Evolutionary conservation across 1,284 basidiomycete species (phyloP).

Genomic region (Cerrena zonata): DNA sequence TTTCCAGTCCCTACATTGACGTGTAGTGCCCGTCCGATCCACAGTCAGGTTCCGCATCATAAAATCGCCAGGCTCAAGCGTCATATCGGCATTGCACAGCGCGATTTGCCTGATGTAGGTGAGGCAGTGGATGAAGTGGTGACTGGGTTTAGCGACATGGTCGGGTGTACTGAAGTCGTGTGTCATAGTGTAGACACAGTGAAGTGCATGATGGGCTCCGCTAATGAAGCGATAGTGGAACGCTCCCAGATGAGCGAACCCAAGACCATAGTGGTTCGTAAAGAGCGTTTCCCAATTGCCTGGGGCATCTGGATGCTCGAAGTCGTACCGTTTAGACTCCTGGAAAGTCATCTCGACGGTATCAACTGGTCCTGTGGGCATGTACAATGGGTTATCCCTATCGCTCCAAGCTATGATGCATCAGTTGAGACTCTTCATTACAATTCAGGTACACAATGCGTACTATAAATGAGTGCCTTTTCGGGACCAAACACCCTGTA

Average conservation of each 20-base stretch:
- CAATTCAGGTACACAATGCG: neutral
- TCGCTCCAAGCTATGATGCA: conserved; percentile 2
- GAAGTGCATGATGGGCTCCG: conserved; percentile 7
- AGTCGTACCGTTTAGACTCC: conserved; percentile 5
- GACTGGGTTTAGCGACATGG: conserved; percentile 12
- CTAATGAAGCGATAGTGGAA: conserved; percentile 8
- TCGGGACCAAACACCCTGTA: conserved; percentile 1
- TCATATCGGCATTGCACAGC: conserved; percentile 26
- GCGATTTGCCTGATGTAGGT: conserved; percentile 27
- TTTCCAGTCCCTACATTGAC: conserved; percentile 10
- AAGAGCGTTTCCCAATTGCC: conserved; percentile 10
- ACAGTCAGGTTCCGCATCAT: conserved; percentile 3
- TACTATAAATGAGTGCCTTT: neutral
- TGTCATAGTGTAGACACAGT: conserved; percentile 7
- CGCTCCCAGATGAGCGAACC: conserved; percentile 7
- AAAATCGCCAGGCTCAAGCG: conserved; percentile 21
- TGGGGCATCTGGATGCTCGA: neutral
- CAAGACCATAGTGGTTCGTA: conserved; percentile 7
- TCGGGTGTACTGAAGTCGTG: conserved; percentile 5
- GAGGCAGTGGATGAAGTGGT: conserved; percentile 27
- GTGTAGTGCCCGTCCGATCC: conserved; percentile 8
- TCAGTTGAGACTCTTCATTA: neutral
- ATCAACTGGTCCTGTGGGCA: conserved; percentile 7
- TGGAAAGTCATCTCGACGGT: conserved; percentile 9
- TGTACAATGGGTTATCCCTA: conserved; percentile 7